Evolutionary conservation across 75 land plant genomes (phyloP).

Genomic region (Sequoiadendron giganteum): DNA sequence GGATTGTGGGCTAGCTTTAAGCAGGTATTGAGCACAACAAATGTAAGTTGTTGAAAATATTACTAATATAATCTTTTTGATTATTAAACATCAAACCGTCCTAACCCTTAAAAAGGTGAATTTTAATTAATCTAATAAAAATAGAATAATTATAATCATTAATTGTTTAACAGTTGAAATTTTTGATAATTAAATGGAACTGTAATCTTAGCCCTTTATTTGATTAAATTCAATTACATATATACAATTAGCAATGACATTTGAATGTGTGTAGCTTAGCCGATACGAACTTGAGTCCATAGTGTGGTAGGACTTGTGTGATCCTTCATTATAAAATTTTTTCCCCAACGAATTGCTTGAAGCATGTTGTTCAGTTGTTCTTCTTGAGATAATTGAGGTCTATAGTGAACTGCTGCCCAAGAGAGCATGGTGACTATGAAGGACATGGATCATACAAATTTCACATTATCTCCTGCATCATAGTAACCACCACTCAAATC

Average conservation of each 20-base stretch:
- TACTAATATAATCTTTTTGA: no score
- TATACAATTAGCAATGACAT: not conserved
- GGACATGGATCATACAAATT: constrained; percentile 42
- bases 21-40: no score
- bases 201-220: no score
- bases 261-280: not conserved
- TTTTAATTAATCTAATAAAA: no score
- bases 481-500: constrained; percentile 41
- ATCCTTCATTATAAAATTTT: constrained; percentile 18
- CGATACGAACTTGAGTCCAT: constrained; percentile 20
- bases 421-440: constrained; percentile 31
- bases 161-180: no score
- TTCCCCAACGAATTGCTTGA: constrained; percentile 31
- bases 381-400: constrained; percentile 7
- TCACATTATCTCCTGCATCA: constrained; percentile 50
- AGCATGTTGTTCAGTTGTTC: constrained; percentile 19
- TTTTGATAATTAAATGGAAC: no score
- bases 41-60: no score
- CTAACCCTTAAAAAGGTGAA: no score
- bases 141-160: no score
- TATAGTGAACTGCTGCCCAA: constrained; percentile 26
- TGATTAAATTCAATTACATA: not conserved
- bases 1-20: not conserved
- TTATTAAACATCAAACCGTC: no score
- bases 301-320: constrained; percentile 20